Percentiles rank a stretch among this genome's conserved stretches.
Conservation (phyloP, 768 basidiomycete genomes). For the Lanmaoa rubissima region DNA sequence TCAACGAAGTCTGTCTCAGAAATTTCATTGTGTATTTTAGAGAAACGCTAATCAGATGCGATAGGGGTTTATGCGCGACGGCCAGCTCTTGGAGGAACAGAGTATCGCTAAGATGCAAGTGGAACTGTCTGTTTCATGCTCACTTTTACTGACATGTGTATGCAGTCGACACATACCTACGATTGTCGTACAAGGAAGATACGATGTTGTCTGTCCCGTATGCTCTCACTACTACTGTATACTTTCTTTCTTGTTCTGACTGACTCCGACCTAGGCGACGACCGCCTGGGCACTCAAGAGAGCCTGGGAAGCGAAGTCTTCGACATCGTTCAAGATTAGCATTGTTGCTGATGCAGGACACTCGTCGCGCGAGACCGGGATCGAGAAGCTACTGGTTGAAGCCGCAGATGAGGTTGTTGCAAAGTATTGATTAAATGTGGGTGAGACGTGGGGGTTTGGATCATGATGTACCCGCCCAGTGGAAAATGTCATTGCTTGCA, state of each 20-base stretch:
- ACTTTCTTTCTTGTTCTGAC: neutral
- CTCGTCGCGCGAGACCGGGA: conserved; percentile 74
- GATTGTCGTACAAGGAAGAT: conserved; percentile 80
- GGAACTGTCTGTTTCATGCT: neutral
- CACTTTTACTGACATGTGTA: conserved; percentile 4
- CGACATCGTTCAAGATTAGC: conserved; percentile 38
- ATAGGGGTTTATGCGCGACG: conserved; percentile 84
- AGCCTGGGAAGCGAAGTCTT: conserved; percentile 73
- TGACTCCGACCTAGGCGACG: conserved; percentile 50
- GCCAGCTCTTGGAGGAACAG: conserved; percentile 80
- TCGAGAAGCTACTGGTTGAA: conserved; percentile 65
- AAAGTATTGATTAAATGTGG: conserved; percentile 16
- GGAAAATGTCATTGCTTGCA: neutral
- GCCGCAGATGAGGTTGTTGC: conserved; percentile 36
- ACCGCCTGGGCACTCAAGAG: conserved; percentile 83
- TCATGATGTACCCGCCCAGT: neutral
- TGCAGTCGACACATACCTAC: conserved; percentile 83
- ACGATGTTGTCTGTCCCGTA: conserved; percentile 88
- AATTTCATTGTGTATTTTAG: neutral
- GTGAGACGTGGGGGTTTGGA: neutral
- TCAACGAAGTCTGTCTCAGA: conserved; percentile 58
- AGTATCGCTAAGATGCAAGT: conserved; percentile 85
- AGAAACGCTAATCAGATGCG: conserved; percentile 1
- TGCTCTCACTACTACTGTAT: conserved; percentile 19
- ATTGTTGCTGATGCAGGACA: conserved; percentile 88